Conservation (phyloP, 2,329 filamentous ascomycete genomes). For the Colletotrichum phormii region DNA sequence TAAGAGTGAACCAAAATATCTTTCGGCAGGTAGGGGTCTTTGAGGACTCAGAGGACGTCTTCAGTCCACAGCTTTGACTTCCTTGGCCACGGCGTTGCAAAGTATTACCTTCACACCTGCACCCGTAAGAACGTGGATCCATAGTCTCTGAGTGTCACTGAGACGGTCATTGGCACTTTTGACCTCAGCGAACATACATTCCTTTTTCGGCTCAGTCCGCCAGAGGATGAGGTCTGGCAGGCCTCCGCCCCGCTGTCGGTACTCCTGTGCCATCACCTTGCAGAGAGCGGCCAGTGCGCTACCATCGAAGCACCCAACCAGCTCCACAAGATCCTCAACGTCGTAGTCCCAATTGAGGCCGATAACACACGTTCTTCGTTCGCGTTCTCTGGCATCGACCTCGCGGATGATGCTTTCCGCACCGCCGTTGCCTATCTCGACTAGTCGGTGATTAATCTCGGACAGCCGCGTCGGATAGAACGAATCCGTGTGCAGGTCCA, state of each 20-base stretch:
- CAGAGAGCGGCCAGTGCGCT: constrained; percentile 85
- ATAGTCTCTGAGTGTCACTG: constrained; percentile 95
- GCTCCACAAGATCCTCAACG: constrained; percentile 81
- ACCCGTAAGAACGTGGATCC: constrained; percentile 92
- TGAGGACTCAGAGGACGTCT: background rate
- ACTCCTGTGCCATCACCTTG: constrained; percentile 96
- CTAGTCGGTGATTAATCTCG: constrained; percentile 89
- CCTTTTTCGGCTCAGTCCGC: constrained; percentile 58
- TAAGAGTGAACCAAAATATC: background rate
- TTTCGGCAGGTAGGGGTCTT: background rate
- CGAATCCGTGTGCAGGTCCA: constrained; percentile 92
- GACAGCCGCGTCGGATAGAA: constrained; percentile 89
- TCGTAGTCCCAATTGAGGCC: constrained; percentile 93
- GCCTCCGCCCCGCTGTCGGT: constrained; percentile 85
- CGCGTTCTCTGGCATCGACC: constrained; percentile 76
- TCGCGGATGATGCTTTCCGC: constrained; percentile 74
- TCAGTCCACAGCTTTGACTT: constrained; percentile 58
- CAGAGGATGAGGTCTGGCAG: constrained; percentile 95
- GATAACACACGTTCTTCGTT: constrained; percentile 84
- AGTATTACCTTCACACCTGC: constrained; percentile 89
- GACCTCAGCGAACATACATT: constrained; percentile 83
- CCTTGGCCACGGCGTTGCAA: constrained; percentile 71
- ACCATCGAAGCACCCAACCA: constrained; percentile 82
- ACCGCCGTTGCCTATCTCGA: constrained; percentile 86
- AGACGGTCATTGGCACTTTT: constrained; percentile 91